Conservation (phyloP, 805 yeast genomes). For the Saturnispora besseyi region DNA sequence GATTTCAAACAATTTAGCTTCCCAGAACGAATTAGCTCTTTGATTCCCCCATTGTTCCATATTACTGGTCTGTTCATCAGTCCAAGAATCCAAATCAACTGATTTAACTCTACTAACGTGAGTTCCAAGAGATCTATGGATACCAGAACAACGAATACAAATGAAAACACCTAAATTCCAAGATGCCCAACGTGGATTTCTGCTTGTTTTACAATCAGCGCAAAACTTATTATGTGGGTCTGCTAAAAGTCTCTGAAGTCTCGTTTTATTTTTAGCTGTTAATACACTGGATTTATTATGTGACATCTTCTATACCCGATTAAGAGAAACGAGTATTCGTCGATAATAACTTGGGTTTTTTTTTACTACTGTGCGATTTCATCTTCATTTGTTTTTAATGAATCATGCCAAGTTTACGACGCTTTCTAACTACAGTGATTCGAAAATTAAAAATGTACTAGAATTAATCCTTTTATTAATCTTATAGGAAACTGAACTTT, state of each 20-base stretch:
- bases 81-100: constrained; percentile 94
- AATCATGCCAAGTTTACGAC: background rate
- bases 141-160: constrained; percentile 93
- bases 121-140: constrained; percentile 91
- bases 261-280: constrained; percentile 52
- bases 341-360: background rate
- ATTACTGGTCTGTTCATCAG: constrained; percentile 77
- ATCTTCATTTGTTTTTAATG: background rate
- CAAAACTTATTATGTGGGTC: constrained; percentile 73
- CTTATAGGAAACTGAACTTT: no score
- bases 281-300: constrained; percentile 15
- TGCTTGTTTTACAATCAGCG: constrained; percentile 84
- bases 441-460: no score
- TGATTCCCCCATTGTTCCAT: constrained; percentile 84
- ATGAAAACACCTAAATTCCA: constrained; percentile 92
- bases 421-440: no score
- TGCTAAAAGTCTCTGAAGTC: constrained; percentile 62
- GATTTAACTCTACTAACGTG: constrained; percentile 90
- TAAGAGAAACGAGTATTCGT: background rate
- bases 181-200: constrained; percentile 96
- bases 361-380: background rate
- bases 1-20: constrained; percentile 36
- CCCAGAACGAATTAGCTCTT: constrained; percentile 79
- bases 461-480: no score
- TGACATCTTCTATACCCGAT: constrained; percentile 7